Evolutionary conservation across 495 filamentous ascomycete species (phyloP), one percentile per base, ranked within the genome.

Genomic region (Parathielavia hyrcaniae): DNA sequence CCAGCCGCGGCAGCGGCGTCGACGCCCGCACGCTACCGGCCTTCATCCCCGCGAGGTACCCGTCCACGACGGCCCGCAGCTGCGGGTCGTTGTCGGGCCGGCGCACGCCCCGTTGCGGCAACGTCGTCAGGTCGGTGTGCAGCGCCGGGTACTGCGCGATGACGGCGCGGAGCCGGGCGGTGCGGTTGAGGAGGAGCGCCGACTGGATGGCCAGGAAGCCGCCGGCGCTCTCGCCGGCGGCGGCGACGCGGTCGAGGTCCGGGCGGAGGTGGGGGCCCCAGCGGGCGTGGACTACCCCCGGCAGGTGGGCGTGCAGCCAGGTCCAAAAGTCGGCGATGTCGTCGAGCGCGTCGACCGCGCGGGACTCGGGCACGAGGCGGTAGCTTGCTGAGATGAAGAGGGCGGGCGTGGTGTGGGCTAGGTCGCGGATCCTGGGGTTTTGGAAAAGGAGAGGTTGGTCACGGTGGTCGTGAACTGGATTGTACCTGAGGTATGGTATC

Each of bases 301-400:
- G 30, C 26, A 60, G 57, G 41, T 30, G 38, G 14, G 35, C 45
- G 53, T 52, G 69, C 14, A 79, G 44, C 79, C 80, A 82, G 5
- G 63, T 56, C 78, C 77, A 81, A 64, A 81, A 79, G 57, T 77
- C 73, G 22, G 68, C 61, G 5, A 82, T 43, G 59, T 83, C 81
- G 17, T 71, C 63, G 50, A 78, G 67, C 58, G 79, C 71, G n/a
- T 80, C 73, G 17, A 66, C 38, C 36, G 77, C 76, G 17, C 61
- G 78, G 30, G 73, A 62, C 53, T 81, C 77, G 32, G 80, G 79
- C 10, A 79, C 38, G 20, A 83, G 72, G 12, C 79, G 78, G 70
- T 83, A 80, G 19, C 45, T 44, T 1, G 61, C 56, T 40, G 59
- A 64, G 39, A 67, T 20, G 45, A 64, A 22, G 61, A 67, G 81